A percentile compares a stretch with the other conserved stretches of the same genome.
Evolutionary conservation across 352 stramenopile species (phyloP).

Genomic region (Phytophthora citricola): DNA sequence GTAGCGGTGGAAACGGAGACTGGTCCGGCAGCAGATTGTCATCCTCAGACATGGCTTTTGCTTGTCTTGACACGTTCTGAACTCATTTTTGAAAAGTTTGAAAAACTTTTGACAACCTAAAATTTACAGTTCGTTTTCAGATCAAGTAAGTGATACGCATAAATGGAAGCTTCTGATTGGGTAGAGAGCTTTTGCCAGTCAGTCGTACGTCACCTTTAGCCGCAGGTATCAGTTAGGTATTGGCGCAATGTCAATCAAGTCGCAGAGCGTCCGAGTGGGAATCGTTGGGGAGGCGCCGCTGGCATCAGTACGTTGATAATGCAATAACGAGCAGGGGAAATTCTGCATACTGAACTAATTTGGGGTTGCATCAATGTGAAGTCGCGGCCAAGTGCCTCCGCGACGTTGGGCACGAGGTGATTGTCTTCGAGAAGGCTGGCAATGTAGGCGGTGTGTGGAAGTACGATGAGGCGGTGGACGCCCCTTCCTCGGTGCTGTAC

Average conservation of each 20-base stretch:
- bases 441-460: slow-evolving; percentile 82
- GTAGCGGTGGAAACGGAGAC: slow-evolving; percentile 40
- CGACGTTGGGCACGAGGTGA: slow-evolving; percentile 67
- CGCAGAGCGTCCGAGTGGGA: slow-evolving; percentile 51
- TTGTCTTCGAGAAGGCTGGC: slow-evolving; percentile 76
- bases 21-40: slow-evolving; percentile 27
- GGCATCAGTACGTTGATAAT: slow-evolving; percentile 68
- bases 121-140: neutral
- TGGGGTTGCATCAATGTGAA: slow-evolving; percentile 23
- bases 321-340: neutral
- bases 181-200: slow-evolving; percentile 10
- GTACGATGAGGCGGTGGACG: slow-evolving; percentile 60
- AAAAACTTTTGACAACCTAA: no score
- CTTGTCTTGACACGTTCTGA: slow-evolving; percentile 25
- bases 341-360: neutral
- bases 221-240: slow-evolving; percentile 21
- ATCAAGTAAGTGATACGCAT: no score
- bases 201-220: slow-evolving; percentile 2
- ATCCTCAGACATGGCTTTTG: slow-evolving; percentile 24
- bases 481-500: slow-evolving; percentile 67
- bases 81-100: slow-evolving; percentile 10
- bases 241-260: slow-evolving; percentile 21
- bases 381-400: slow-evolving; percentile 77
- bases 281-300: slow-evolving; percentile 77
- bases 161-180: slow-evolving; percentile 20